Evolutionary conservation across 2,329 filamentous ascomycete genomes (phyloP).

Genomic region (Microcyclospora tardicrescens): DNA sequence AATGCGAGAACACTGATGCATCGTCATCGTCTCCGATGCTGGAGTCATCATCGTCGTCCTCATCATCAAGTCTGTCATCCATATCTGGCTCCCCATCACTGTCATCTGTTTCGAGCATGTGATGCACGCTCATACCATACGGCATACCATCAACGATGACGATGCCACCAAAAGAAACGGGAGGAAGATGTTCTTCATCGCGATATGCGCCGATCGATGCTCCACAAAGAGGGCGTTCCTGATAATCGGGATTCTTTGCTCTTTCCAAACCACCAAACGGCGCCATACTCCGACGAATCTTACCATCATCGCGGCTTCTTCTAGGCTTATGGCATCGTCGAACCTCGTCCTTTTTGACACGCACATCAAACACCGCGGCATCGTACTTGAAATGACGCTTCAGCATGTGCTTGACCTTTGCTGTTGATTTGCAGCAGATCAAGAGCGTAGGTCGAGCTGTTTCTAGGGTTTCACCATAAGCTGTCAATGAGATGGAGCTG

Average conservation of each 20-base stretch:
- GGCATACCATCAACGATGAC: constrained; percentile 72
- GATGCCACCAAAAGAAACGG: constrained; percentile 81
- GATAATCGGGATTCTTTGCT: constrained; percentile 59
- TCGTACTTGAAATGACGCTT: constrained; percentile 61
- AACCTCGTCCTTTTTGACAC: constrained; percentile 48
- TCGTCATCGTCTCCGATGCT: constrained; percentile 34
- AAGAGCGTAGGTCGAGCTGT: constrained; percentile 60
- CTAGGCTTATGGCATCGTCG: constrained; percentile 8
- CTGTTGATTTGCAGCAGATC: constrained; percentile 63
- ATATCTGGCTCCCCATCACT: constrained; percentile 36
- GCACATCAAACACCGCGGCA: constrained; percentile 49
- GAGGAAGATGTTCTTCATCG: constrained; percentile 71
- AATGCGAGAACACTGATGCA: constrained; percentile 44
- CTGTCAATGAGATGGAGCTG: constrained; percentile 64
- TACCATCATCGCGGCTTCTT: constrained; percentile 2
- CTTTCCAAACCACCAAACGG: constrained; percentile 12
- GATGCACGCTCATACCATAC: constrained; percentile 92
- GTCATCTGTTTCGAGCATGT: constrained; percentile 67
- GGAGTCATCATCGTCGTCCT: constrained; percentile 18
- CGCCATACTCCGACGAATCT: constrained; percentile 16
- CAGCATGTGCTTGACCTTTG: constrained; percentile 57
- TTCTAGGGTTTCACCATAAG: constrained; percentile 55
- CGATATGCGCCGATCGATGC: constrained; percentile 89
- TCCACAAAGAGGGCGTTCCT: constrained; percentile 66
- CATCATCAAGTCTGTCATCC: constrained; percentile 27